A percentile compares a stretch with the other conserved stretches of the same genome.
phyloP scores from a whole-genome alignment of 768 basidiomycete species.

The Boletus pseudopeckii region DNA sequence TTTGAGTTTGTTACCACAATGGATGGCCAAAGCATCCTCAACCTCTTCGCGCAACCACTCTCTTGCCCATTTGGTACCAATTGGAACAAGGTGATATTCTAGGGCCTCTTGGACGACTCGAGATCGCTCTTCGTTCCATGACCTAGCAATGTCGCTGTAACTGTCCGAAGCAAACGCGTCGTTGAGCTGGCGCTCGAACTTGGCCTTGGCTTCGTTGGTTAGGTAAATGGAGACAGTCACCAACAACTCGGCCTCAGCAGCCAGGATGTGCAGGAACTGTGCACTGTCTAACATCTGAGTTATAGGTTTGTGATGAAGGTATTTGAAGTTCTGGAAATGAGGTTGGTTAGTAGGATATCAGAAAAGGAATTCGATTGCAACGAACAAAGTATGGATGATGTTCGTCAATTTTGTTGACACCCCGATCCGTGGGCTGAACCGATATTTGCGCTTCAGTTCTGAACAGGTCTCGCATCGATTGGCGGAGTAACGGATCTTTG shows the following conservation, averaged over 20 bases:
- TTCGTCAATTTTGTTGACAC: slow-evolving; percentile 72
- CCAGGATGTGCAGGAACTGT: slow-evolving; percentile 88
- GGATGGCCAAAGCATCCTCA: slow-evolving; percentile 75
- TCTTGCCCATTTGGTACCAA: slow-evolving; percentile 82
- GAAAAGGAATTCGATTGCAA: slow-evolving; percentile 7
- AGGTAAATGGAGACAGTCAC: slow-evolving; percentile 73
- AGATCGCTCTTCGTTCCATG: slow-evolving; percentile 87
- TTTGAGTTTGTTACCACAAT: slow-evolving; percentile 65
- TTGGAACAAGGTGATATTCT: slow-evolving; percentile 77
- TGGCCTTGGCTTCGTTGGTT: slow-evolving; percentile 56
- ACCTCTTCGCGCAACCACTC: slow-evolving; percentile 88
- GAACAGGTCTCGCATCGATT: slow-evolving; percentile 73
- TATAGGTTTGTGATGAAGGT: slow-evolving; percentile 77
- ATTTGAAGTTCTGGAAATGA: slow-evolving; percentile 82
- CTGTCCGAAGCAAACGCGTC: slow-evolving; percentile 83
- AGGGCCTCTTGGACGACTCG: slow-evolving; percentile 76
- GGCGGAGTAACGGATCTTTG: slow-evolving; percentile 85
- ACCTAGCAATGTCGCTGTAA: slow-evolving; percentile 78
- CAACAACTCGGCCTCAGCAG: slow-evolving; percentile 86
- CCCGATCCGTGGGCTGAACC: slow-evolving; percentile 84
- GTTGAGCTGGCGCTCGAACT: slow-evolving; percentile 70
- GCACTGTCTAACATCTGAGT: slow-evolving; percentile 62
- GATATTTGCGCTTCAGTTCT: slow-evolving; percentile 71
- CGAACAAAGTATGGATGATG: slow-evolving; percentile 69
- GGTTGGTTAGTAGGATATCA: slow-evolving; percentile 2